Evolutionary conservation across 2,329 filamentous ascomycete genomes (phyloP).

Genomic region (Monascus ruber): DNA sequence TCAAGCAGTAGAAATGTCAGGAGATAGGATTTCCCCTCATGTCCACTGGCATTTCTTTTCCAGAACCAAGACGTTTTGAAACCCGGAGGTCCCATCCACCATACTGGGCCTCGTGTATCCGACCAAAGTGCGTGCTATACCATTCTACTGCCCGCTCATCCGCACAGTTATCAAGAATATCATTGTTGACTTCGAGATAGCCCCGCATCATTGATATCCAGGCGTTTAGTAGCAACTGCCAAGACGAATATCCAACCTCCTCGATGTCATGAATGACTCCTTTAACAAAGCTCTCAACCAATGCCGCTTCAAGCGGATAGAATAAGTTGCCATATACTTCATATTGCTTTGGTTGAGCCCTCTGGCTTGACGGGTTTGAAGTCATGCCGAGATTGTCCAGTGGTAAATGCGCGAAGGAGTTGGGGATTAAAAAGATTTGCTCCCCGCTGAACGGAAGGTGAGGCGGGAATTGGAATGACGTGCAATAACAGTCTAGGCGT

Average conservation of each 20-base stretch:
- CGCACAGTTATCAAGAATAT: conserved; percentile 14
- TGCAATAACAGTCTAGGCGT: conserved; percentile 4
- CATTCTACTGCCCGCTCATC: conserved; percentile 15
- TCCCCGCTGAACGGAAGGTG: conserved; percentile 1
- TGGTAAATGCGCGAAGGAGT: conserved; percentile 4
- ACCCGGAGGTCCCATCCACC: conserved; percentile 11
- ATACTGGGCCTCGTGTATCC: conserved; percentile 12
- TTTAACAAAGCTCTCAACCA: conserved; percentile 13
- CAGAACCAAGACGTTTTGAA: conserved; percentile 14
- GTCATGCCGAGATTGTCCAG: conserved; percentile 1
- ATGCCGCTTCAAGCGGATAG: conserved; percentile 4
- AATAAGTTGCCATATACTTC: conserved; percentile 5
- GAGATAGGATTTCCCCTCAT: conserved; percentile 12
- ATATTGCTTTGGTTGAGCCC: conserved; percentile 1
- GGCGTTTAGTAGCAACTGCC: conserved; percentile 9
- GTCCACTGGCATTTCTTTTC: conserved; percentile 14
- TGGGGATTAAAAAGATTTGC: conserved; percentile 3
- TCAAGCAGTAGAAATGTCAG: background rate
- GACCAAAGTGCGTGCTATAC: conserved; percentile 18
- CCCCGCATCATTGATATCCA: conserved; percentile 16
- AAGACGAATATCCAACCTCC: conserved; percentile 7
- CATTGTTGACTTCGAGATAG: conserved; percentile 16
- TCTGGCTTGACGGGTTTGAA: conserved; percentile 1
- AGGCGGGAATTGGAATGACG: conserved; percentile 2
- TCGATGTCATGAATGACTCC: conserved; percentile 14